A percentile compares a stretch with the other conserved stretches of the same genome.
Evolutionary conservation across 1,139 yeast genomes (phyloP).

Genomic region (Kodamaea sp.): DNA sequence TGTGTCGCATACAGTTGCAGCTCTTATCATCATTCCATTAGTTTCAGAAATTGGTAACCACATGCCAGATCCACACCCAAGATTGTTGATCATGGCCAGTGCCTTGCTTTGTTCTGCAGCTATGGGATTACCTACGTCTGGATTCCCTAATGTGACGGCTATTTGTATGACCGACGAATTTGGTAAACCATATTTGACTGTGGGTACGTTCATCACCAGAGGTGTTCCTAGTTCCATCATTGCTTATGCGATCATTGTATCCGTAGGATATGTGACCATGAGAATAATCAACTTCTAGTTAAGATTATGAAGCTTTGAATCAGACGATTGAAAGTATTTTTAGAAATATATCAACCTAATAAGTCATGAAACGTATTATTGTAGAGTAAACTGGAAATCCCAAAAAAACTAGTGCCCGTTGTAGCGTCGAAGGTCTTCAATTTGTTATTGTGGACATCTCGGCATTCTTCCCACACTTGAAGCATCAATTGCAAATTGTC

Average conservation of each 20-base stretch:
- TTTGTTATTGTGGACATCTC: too few species aligned
- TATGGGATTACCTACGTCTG: slow-evolving; percentile 77
- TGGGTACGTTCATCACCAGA: slow-evolving; percentile 64
- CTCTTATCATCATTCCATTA: slow-evolving; percentile 68
- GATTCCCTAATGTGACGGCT: slow-evolving; percentile 81
- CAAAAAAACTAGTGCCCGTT: too few species aligned
- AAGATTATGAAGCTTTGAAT: too few species aligned
- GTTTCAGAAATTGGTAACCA: slow-evolving; percentile 68
- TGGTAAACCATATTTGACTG: slow-evolving; percentile 67
- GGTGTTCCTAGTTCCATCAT: slow-evolving; percentile 69
- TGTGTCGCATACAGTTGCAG: slow-evolving; percentile 78
- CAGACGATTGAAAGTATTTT: too few species aligned
- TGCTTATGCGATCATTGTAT: slow-evolving; percentile 56
- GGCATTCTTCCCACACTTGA: too few species aligned
- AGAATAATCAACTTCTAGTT: slow-evolving; percentile 42
- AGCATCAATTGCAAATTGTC: too few species aligned
- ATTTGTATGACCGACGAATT: slow-evolving; percentile 73
- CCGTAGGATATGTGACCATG: slow-evolving; percentile 71
- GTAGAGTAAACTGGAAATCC: too few species aligned
- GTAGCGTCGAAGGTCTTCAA: too few species aligned
- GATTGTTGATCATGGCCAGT: slow-evolving; percentile 65
- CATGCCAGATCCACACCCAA: slow-evolving; percentile 56
- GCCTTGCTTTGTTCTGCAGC: slow-evolving; percentile 72
- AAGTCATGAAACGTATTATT: too few species aligned
- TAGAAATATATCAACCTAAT: too few species aligned